Percentiles rank a stretch among this genome's conserved stretches.
Evolutionary conservation across 345 rosid species (phyloP).

Genomic region (Linum usitatissimum): DNA sequence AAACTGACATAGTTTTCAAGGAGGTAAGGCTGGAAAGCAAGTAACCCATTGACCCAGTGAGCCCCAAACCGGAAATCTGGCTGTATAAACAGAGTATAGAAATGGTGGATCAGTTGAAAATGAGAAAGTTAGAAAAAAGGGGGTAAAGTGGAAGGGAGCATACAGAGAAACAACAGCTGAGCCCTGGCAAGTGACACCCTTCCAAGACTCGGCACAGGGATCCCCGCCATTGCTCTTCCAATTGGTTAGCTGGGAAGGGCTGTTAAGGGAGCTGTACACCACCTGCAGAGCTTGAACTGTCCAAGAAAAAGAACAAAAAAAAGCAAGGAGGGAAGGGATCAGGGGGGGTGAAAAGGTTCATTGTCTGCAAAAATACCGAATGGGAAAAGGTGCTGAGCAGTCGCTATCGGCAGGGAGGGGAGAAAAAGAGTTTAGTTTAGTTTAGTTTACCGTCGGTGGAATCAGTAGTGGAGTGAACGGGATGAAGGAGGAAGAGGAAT

Average conservation of each 20-base stretch:
- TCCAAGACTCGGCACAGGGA: conserved; percentile 98
- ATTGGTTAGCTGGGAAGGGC: conserved; percentile 73
- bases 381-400: conserved; percentile 1
- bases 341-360: background rate
- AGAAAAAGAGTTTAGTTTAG: background rate
- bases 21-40: conserved; percentile 59
- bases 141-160: background rate
- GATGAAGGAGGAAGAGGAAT: conserved; percentile 15
- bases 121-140: conserved; percentile 4
- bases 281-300: conserved; percentile 91
- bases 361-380: background rate
- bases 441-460: conserved; percentile 26
- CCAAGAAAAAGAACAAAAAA: conserved; percentile 2
- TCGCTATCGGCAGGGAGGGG: conserved; percentile 1
- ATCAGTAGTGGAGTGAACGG: conserved; percentile 32
- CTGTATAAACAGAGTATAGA: conserved; percentile 26
- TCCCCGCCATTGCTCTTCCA: conserved; percentile 79
- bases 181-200: conserved; percentile 74
- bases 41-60: conserved; percentile 87
- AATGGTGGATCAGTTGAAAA: background rate
- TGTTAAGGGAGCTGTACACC: conserved; percentile 62
- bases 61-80: conserved; percentile 67
- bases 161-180: conserved; percentile 90
- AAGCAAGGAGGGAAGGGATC: background rate
- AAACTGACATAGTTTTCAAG: conserved; percentile 59